Evolutionary conservation across 495 filamentous ascomycete species (phyloP).

Genomic region (Thermothielavioides terrestris): DNA sequence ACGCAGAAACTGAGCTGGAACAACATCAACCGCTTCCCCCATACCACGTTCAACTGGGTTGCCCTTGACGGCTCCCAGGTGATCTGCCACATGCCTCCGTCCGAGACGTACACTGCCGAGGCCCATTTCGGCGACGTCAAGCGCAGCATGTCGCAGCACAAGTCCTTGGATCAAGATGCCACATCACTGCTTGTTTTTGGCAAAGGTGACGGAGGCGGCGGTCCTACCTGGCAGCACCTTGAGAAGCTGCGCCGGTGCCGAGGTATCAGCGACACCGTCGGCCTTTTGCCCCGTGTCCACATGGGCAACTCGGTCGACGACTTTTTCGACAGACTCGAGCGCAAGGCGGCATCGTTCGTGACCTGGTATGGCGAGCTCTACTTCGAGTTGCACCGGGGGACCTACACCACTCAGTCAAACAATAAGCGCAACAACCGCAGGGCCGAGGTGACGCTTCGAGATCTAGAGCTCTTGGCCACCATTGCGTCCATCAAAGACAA

Average conservation of each 20-base stretch:
- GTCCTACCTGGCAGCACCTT: conserved; percentile 85
- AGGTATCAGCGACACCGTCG: conserved; percentile 81
- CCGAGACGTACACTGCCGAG: conserved; percentile 89
- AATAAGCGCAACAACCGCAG: conserved; percentile 92
- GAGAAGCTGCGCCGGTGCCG: conserved; percentile 95
- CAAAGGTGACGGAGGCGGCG: conserved; percentile 92
- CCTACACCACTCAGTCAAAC: conserved; percentile 94
- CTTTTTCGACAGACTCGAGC: conserved; percentile 80
- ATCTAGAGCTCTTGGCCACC: conserved; percentile 83
- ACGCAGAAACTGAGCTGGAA: conserved; percentile 92
- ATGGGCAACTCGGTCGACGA: conserved; percentile 93
- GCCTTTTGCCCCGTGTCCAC: conserved; percentile 74
- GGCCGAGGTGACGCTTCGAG: conserved; percentile 72
- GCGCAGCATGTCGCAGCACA: conserved; percentile 84
- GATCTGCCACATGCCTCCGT: conserved; percentile 90
- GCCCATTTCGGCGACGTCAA: conserved; percentile 95
- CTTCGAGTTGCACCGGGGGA: conserved; percentile 92
- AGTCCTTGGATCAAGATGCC: conserved; percentile 83
- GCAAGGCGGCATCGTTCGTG: conserved; percentile 66
- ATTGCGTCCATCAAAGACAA: conserved; percentile 61
- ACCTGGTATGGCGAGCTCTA: conserved; percentile 99
- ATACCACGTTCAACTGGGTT: conserved; percentile 98
- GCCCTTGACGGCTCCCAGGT: conserved; percentile 91
- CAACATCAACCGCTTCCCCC: conserved; percentile 98
- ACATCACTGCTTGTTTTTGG: conserved; percentile 88